Percentiles rank a stretch among this genome's conserved stretches.
Conservation (phyloP, 192 early-diverging fungal species). For the Backusella australiensis region DNA sequence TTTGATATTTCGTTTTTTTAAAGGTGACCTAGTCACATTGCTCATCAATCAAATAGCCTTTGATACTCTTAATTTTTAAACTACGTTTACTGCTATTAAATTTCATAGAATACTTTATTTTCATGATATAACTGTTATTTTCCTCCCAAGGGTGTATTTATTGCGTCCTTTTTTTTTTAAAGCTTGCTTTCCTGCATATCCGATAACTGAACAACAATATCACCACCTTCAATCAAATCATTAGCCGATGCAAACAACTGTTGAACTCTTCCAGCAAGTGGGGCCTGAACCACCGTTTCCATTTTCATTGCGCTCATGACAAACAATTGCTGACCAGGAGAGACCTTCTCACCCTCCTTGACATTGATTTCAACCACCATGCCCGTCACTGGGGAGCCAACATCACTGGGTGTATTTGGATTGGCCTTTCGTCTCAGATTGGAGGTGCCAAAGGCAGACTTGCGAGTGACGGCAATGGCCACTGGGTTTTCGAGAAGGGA, state of each 20-base stretch:
- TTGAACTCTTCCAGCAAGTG: conserved; percentile 12
- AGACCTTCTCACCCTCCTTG: conserved; percentile 19
- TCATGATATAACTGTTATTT: no score
- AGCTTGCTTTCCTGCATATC: conserved; percentile 26
- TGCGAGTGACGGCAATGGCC: conserved; percentile 17
- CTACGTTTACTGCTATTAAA: no score
- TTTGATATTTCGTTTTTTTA: no score
- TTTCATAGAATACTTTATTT: no score
- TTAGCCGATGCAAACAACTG: conserved; percentile 19
- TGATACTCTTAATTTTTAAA: no score
- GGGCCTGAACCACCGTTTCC: conserved; percentile 33
- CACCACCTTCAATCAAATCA: conserved; percentile 35
- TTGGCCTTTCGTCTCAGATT: conserved; percentile 23
- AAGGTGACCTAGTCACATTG: no score
- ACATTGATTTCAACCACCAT: conserved; percentile 33
- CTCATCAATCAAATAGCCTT: no score
- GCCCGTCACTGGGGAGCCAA: conserved; percentile 30
- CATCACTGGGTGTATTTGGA: not conserved
- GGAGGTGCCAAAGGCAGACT: conserved; percentile 13
- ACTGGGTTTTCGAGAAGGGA: not conserved
- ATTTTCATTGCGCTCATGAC: conserved; percentile 40
- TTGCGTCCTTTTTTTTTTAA: not conserved
- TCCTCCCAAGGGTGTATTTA: no score
- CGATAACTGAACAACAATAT: conserved; percentile 29
- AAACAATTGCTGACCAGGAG: conserved; percentile 28